Conservation (phyloP, 78 protist species). For the Diacronema lutheri region DNA sequence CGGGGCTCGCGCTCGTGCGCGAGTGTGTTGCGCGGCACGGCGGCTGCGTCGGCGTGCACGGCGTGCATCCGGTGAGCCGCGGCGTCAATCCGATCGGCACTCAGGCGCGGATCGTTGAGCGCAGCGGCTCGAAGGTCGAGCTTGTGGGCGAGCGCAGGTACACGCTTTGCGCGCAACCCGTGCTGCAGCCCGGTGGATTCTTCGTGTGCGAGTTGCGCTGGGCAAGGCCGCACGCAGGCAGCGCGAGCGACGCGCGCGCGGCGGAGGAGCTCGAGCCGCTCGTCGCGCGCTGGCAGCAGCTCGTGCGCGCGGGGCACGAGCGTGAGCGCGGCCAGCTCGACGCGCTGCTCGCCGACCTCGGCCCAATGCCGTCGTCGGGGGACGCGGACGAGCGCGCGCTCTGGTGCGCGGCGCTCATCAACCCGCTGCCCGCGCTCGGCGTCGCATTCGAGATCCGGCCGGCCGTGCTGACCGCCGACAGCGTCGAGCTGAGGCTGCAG, state of each 20-base stretch:
- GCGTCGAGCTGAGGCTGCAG: background rate
- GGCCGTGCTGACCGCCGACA: background rate
- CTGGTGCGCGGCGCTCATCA: constrained; percentile 17
- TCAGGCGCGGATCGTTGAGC: no score
- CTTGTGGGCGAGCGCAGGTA: background rate
- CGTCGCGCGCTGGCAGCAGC: background rate
- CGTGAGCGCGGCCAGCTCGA: background rate
- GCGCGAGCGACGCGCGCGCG: background rate
- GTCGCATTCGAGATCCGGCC: constrained; percentile 5
- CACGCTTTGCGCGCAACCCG: background rate
- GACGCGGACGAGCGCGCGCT: background rate
- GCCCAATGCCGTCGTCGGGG: background rate
- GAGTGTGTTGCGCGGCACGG: background rate
- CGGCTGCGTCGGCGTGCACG: background rate
- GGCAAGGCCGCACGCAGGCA: no score
- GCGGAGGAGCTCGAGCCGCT: background rate
- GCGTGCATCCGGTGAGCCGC: no score
- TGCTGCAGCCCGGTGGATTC: no score
- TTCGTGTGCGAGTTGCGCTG: background rate
- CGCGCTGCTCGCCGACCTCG: background rate
- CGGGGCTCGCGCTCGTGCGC: background rate
- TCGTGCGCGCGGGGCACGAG: background rate
- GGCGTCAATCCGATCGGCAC: no score
- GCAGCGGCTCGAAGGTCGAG: background rate
- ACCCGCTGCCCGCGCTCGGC: constrained; percentile 28